Evolutionary conservation across 1,284 basidiomycete genomes (phyloP).

Genomic region (Serendipita sp.): DNA sequence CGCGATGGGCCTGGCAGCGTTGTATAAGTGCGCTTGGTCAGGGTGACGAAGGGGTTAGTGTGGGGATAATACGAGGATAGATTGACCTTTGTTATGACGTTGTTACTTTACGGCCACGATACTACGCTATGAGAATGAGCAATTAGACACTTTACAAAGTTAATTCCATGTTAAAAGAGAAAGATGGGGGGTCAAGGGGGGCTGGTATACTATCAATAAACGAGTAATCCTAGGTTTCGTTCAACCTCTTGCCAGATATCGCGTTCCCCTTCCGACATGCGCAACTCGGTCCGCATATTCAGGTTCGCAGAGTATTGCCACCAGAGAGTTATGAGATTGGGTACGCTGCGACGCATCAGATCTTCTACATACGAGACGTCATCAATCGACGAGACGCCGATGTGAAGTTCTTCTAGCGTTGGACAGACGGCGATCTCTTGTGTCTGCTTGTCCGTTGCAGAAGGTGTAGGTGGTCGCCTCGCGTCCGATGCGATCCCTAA

Average conservation of each 20-base stretch:
- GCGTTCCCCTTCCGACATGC: neutral
- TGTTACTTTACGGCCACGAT: neutral
- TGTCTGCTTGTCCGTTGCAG: neutral
- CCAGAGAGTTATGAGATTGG: neutral
- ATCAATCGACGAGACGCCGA: neutral
- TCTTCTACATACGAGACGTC: neutral
- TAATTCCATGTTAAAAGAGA: no score
- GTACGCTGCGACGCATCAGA: neutral
- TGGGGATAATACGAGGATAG: conserved; percentile 15
- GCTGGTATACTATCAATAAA: no score
- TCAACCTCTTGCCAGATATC: neutral
- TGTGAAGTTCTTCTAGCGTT: neutral
- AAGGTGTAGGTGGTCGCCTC: neutral
- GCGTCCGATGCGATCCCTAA: neutral
- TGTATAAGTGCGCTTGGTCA: conserved; percentile 18
- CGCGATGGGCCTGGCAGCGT: conserved; percentile 53
- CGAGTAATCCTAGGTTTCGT: neutral
- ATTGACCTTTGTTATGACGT: neutral
- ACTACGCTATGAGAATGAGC: no score
- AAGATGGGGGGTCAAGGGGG: no score
- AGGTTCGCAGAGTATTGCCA: neutral
- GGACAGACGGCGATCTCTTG: neutral
- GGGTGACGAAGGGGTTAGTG: conserved; percentile 16
- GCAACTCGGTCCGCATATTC: neutral
- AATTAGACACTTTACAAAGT: no score